Evolutionary conservation across 108 stramenopile species (phyloP).

Genomic region (Pseudonitzschia multiseries): DNA sequence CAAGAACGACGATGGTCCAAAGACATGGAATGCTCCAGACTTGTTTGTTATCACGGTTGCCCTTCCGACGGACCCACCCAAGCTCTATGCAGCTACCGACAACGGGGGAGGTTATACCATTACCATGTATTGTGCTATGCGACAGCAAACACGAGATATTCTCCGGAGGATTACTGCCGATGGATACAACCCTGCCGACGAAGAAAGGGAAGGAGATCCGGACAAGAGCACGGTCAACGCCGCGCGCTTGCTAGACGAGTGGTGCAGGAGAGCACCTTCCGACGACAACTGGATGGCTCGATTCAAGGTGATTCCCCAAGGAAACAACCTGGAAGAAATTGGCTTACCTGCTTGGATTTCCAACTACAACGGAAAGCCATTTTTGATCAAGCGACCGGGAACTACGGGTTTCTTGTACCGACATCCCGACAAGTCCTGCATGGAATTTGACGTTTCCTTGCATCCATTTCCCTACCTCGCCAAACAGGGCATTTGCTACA

Average conservation of each 20-base stretch:
- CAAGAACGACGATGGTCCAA: conserved; percentile 35
- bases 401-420: conserved; percentile 72
- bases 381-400: conserved; percentile 80
- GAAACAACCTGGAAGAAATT: conserved; percentile 69
- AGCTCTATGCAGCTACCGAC: conserved; percentile 41
- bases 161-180: conserved; percentile 73
- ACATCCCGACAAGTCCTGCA: conserved; percentile 66
- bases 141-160: conserved; percentile 72
- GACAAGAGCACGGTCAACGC: conserved; percentile 71
- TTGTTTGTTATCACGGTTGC: conserved; percentile 65
- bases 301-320: conserved; percentile 73
- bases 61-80: conserved; percentile 83
- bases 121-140: conserved; percentile 73
- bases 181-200: conserved; percentile 60
- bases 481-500: conserved; percentile 76
- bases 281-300: conserved; percentile 68
- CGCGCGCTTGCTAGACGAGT: conserved; percentile 77
- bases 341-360: conserved; percentile 80
- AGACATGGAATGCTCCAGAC: conserved; percentile 82
- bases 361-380: conserved; percentile 81
- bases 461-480: conserved; percentile 84
- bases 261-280: conserved; percentile 70
- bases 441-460: conserved; percentile 84
- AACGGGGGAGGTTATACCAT: conserved; percentile 79
- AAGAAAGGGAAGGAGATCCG: conserved; percentile 41